Evolutionary conservation across 305 asterid species (phyloP).

Genomic region (Fraxinus nigra): DNA sequence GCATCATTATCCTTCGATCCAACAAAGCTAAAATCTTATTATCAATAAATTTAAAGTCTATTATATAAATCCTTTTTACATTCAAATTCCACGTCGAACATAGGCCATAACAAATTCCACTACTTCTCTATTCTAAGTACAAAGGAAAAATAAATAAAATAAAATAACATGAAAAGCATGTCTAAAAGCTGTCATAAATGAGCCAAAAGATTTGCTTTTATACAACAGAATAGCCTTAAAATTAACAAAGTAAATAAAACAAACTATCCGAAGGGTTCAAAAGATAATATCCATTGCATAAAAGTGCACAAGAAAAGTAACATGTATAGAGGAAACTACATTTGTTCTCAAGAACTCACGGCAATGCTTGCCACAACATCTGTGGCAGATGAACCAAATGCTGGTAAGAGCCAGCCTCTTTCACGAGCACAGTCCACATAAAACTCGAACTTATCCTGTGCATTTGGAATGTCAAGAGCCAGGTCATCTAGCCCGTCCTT

Average conservation of each 20-base stretch:
- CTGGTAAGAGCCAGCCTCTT: constrained; percentile 62
- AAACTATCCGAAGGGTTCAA: constrained; percentile 5
- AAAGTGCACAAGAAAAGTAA: constrained; percentile 7
- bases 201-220: constrained; percentile 23
- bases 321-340: constrained; percentile 12
- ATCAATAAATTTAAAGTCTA: neutral
- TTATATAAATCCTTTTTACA: neutral
- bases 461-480: constrained; percentile 93
- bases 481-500: constrained; percentile 87
- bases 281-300: constrained; percentile 10
- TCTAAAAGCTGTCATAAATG: neutral
- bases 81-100: neutral
- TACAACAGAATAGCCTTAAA: constrained; percentile 16
- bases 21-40: neutral
- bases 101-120: neutral
- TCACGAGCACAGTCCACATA: constrained; percentile 55
- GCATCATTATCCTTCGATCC: neutral
- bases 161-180: neutral
- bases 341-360: constrained; percentile 31
- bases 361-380: constrained; percentile 17
- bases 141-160: neutral
- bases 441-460: constrained; percentile 62
- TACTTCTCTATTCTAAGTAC: neutral
- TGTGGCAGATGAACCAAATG: constrained; percentile 28
- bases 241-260: neutral